phyloP scores from a whole-genome alignment of 1,139 yeast genomes.

The Geotrichum cucujoidarum region DNA sequence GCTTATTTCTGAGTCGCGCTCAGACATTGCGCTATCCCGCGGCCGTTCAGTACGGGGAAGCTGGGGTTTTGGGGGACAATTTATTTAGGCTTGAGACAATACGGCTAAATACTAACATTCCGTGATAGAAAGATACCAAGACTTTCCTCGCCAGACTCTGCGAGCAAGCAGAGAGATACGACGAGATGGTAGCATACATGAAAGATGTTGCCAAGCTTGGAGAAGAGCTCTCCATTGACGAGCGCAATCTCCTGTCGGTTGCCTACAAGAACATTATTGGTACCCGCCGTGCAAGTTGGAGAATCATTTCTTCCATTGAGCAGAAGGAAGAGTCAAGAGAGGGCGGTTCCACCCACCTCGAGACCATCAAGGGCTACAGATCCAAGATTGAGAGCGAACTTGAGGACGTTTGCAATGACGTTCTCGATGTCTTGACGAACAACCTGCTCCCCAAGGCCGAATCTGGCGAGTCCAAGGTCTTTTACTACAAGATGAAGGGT shows the following conservation, averaged over 20 bases:
- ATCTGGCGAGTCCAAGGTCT: conserved; percentile 96
- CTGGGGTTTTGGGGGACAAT: too few species aligned
- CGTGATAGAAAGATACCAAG: conserved; percentile 81
- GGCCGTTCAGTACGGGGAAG: not conserved
- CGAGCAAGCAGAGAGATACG: conserved; percentile 99
- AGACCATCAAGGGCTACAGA: conserved; percentile 90
- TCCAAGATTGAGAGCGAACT: conserved; percentile 92
- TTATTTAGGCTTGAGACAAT: too few species aligned
- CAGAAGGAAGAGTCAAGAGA: conserved; percentile 98
- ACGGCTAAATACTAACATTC: not conserved
- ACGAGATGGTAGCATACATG: conserved; percentile 98
- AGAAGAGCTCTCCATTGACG: conserved; percentile 94
- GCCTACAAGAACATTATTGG: conserved; percentile 99
- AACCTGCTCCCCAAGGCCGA: conserved; percentile 93
- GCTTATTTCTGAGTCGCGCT: too few species aligned
- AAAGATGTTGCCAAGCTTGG: conserved; percentile 95
- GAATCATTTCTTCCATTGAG: conserved; percentile 96
- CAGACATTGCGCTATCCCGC: too few species aligned
- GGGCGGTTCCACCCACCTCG: conserved; percentile 79
- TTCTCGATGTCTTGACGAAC: conserved; percentile 77
- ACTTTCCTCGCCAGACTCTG: conserved; percentile 96
- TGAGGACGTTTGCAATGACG: conserved; percentile 92
- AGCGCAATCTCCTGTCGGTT: conserved; percentile 92
- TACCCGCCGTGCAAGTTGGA: conserved; percentile 99
- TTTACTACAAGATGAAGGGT: conserved; percentile 99